Evolutionary conservation across 176 grass and related monocot species (phyloP).

Genomic region (Hsuehochloa calcarea): DNA sequence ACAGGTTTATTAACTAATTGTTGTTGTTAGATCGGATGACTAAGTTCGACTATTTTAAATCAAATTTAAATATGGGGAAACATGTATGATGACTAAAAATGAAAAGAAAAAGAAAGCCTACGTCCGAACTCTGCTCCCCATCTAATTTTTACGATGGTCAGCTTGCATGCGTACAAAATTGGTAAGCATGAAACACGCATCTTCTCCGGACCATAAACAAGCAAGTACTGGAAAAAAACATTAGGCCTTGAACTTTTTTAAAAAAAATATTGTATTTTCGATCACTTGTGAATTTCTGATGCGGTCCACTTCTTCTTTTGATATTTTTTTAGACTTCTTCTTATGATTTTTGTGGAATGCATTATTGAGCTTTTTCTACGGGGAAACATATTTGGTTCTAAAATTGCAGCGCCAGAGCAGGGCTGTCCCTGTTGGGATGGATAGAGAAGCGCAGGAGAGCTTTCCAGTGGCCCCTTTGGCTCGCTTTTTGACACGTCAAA

Average conservation of each 20-base stretch:
- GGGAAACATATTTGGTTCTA: not conserved
- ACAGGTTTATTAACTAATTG: no score
- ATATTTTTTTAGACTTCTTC: not conserved
- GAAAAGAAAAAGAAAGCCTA: no score
- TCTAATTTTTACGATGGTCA: not conserved
- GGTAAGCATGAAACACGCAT: not conserved
- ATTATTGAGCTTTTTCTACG: not conserved
- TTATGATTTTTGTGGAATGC: not conserved
- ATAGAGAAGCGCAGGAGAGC: slow-evolving; percentile 16
- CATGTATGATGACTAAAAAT: rapidly evolving
- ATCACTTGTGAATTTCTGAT: not conserved
- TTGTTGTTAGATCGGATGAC: no score
- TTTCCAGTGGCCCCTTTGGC: not conserved
- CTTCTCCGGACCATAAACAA: no score
- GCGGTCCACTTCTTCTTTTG: not conserved
- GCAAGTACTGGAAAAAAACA: not conserved
- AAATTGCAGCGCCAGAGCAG: not conserved
- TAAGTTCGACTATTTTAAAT: no score
- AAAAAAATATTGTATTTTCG: not conserved
- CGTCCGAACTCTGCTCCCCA: no score
- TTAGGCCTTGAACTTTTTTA: not conserved
- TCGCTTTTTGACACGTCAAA: slow-evolving; percentile 35
- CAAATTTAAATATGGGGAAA: no score
- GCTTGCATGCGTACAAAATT: not conserved
- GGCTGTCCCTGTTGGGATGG: not conserved